Evolutionary conservation across 305 asterid species (phyloP).

Genomic region (Andrographis paniculata): DNA sequence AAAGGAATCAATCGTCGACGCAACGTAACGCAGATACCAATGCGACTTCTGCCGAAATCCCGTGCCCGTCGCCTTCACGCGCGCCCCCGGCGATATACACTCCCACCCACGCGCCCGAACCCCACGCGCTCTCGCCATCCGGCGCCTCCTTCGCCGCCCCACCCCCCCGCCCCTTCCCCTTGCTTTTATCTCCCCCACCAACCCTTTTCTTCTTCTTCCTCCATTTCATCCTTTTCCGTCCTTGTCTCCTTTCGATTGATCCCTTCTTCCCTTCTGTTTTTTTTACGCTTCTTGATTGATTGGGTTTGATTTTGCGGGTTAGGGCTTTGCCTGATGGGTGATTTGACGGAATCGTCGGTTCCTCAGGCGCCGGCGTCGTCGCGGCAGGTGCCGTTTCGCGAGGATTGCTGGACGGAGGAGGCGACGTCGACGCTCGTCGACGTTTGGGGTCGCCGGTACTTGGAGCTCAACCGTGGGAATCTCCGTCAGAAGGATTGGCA

Average conservation of each 20-base stretch:
- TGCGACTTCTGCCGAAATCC: not conserved
- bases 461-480: constrained; percentile 54
- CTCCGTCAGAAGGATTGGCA: constrained; percentile 74
- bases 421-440: constrained; percentile 57
- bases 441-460: constrained; percentile 51
- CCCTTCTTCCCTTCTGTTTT: no score
- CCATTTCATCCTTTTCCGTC: no score
- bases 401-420: constrained; percentile 64
- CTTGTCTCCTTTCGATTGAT: no score
- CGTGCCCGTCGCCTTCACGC: constrained; percentile 14
- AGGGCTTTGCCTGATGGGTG: constrained; percentile 28
- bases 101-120: not conserved
- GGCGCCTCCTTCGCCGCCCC: constrained; percentile 1
- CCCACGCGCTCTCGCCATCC: not conserved
- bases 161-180: constrained; percentile 4
- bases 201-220: constrained; percentile 3
- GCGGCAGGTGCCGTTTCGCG: constrained; percentile 47
- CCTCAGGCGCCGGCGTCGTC: constrained; percentile 27
- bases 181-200: not conserved
- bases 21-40: not conserved
- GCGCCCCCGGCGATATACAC: constrained; percentile 3
- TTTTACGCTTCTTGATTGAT: no score
- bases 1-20: not conserved
- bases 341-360: constrained; percentile 30
- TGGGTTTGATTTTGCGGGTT: no score